Percentiles rank a stretch among this genome's conserved stretches.
Conservation (phyloP, 2,329 filamentous ascomycete species). For the Cytospora piceae region DNA sequence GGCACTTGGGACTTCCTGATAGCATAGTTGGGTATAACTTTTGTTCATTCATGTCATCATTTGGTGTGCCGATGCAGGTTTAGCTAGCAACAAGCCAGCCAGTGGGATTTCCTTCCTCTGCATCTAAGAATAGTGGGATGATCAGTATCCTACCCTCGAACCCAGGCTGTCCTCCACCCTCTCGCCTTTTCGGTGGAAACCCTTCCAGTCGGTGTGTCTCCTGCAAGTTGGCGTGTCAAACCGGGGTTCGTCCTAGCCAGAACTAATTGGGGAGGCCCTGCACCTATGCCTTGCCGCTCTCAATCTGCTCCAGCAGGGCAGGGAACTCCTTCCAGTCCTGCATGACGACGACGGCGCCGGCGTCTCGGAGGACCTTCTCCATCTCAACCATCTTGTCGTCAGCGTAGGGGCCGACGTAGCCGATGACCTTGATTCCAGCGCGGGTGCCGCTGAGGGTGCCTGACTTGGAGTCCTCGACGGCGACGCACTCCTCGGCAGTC, state of each 20-base stretch:
- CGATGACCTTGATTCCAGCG: slow-evolving; percentile 79
- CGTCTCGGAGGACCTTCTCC: slow-evolving; percentile 61
- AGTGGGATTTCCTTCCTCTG: neutral
- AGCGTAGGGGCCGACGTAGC: slow-evolving; percentile 81
- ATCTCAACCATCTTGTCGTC: slow-evolving; percentile 66
- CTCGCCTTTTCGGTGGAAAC: neutral
- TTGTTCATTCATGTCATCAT: neutral
- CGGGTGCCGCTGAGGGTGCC: slow-evolving; percentile 75
- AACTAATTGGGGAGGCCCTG: neutral
- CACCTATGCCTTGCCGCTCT: slow-evolving; percentile 37
- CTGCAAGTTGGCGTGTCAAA: neutral
- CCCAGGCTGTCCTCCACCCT: neutral
- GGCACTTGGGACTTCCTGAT: neutral
- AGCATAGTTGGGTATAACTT: neutral
- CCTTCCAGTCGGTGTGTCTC: neutral
- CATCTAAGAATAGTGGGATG: neutral
- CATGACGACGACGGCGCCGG: slow-evolving; percentile 67
- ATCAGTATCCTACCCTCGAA: neutral
- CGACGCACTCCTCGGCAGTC: slow-evolving; percentile 71
- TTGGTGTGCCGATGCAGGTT: neutral
- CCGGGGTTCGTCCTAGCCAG: neutral
- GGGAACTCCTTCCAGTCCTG: slow-evolving; percentile 62
- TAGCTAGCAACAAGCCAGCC: neutral
- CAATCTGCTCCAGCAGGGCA: slow-evolving; percentile 49
- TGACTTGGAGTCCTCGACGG: slow-evolving; percentile 87